phyloP scores from a whole-genome alignment of 495 filamentous ascomycete genomes.

The Poronia punctata region DNA sequence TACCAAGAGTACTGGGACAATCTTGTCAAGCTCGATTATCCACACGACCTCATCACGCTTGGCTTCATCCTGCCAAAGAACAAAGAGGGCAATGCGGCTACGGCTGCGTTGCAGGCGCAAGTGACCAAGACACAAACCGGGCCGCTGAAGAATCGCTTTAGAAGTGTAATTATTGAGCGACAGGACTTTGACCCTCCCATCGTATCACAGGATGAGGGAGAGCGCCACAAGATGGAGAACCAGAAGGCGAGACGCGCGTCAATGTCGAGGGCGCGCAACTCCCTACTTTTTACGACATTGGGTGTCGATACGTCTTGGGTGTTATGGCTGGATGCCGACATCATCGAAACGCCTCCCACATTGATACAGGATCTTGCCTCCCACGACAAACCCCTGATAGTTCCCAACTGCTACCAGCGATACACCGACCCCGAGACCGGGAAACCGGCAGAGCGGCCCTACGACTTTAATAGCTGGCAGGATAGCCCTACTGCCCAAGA shows the following conservation, averaged over 20 bases:
- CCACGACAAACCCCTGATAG: constrained; percentile 81
- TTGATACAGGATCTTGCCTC: constrained; percentile 88
- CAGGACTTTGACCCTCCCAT: constrained; percentile 90
- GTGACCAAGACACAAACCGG: constrained; percentile 78
- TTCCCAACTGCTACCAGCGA: constrained; percentile 92
- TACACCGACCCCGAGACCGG: constrained; percentile 68
- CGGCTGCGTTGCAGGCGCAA: constrained; percentile 70
- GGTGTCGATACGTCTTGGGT: constrained; percentile 95
- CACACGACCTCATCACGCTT: constrained; percentile 86
- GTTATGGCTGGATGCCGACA: constrained; percentile 89
- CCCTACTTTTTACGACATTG: constrained; percentile 91
- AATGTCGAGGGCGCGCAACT: constrained; percentile 91
- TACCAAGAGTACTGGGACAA: constrained; percentile 96
- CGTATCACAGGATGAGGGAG: constrained; percentile 72
- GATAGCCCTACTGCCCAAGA: constrained; percentile 72
- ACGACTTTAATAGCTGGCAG: constrained; percentile 97
- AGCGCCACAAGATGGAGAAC: constrained; percentile 81
- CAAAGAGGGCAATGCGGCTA: constrained; percentile 78
- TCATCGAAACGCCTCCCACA: constrained; percentile 76
- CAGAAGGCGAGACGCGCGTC: constrained; percentile 81
- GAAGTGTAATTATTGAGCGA: constrained; percentile 83
- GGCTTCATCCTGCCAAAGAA: constrained; percentile 96
- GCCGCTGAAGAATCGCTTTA: constrained; percentile 73
- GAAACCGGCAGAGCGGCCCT: constrained; percentile 66
- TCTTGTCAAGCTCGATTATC: constrained; percentile 74